Evolutionary conservation across 2,329 filamentous ascomycete species (phyloP).

Genomic region (Talaromyces amestolkiae): DNA sequence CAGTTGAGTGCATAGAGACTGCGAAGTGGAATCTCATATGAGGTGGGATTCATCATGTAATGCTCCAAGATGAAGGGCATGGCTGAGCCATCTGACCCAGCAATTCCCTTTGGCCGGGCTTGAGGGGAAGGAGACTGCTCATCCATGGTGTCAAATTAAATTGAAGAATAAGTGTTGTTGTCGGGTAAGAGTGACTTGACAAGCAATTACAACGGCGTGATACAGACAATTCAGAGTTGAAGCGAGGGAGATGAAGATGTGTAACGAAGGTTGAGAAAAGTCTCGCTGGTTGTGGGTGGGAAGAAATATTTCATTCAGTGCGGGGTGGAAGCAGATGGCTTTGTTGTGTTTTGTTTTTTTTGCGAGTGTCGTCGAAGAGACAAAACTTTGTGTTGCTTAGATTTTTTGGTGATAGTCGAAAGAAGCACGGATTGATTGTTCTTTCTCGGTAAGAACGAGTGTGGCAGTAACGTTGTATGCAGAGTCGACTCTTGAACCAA

Average conservation of each 20-base stretch:
- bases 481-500: background rate
- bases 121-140: conserved; percentile 22
- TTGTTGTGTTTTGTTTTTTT: background rate
- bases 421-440: background rate
- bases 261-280: background rate
- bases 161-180: background rate
- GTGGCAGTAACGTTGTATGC: background rate
- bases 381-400: too few species aligned
- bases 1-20: conserved; percentile 68
- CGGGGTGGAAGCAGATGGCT: background rate
- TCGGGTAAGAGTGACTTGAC: background rate
- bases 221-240: background rate
- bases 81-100: conserved; percentile 39
- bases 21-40: conserved; percentile 64
- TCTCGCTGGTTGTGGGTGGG: background rate
- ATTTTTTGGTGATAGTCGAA: background rate
- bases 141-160: background rate
- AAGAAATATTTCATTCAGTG: background rate
- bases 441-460: background rate
- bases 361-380: background rate
- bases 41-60: conserved; percentile 59
- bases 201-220: background rate
- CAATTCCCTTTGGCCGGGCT: conserved; percentile 22
- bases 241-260: background rate
- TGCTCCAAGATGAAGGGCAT: conserved; percentile 59